Percentiles rank a stretch among this genome's conserved stretches.
These are phyloP conservation scores for Candida peoriensis DNA, from an alignment of 805 yeast species.

Conservation along the genomic window DNA sequence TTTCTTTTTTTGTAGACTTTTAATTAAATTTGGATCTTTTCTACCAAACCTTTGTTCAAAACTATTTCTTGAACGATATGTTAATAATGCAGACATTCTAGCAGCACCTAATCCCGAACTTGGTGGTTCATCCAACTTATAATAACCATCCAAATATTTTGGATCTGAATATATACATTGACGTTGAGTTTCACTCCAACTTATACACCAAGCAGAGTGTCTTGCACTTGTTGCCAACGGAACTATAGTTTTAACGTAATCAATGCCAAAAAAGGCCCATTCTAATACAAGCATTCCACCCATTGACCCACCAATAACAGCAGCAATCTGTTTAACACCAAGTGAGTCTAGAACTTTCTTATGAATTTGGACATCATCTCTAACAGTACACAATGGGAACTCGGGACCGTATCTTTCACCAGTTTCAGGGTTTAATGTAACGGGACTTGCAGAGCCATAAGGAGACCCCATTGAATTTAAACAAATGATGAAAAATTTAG, in stretches of 20 bases:
- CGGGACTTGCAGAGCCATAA: constrained; percentile 92
- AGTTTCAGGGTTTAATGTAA: constrained; percentile 72
- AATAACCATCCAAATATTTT: constrained; percentile 86
- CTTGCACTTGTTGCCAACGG: constrained; percentile 93
- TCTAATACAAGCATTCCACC: constrained; percentile 97
- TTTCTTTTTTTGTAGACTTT: constrained; percentile 6
- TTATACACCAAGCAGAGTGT: constrained; percentile 97
- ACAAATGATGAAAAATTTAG: constrained; percentile 80
- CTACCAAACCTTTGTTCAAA: constrained; percentile 93
- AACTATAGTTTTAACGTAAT: constrained; percentile 65
- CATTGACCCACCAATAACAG: constrained; percentile 96
- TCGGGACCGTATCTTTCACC: constrained; percentile 85
- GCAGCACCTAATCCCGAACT: constrained; percentile 89
- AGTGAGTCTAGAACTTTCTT: constrained; percentile 69
- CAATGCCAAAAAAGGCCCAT: constrained; percentile 66
- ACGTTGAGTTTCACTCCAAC: constrained; percentile 98
- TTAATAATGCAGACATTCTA: constrained; percentile 91
- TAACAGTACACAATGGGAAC: constrained; percentile 88
- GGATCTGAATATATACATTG: constrained; percentile 96
- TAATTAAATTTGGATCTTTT: constrained; percentile 46
- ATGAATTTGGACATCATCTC: constrained; percentile 86
- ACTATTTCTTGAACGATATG: constrained; percentile 88
- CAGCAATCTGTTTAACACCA: constrained; percentile 75
- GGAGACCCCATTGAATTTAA: constrained; percentile 94
- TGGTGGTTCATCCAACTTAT: constrained; percentile 74